Evolutionary conservation across 208 protist species (phyloP).

Genomic region (Leishmania mexicana): DNA sequence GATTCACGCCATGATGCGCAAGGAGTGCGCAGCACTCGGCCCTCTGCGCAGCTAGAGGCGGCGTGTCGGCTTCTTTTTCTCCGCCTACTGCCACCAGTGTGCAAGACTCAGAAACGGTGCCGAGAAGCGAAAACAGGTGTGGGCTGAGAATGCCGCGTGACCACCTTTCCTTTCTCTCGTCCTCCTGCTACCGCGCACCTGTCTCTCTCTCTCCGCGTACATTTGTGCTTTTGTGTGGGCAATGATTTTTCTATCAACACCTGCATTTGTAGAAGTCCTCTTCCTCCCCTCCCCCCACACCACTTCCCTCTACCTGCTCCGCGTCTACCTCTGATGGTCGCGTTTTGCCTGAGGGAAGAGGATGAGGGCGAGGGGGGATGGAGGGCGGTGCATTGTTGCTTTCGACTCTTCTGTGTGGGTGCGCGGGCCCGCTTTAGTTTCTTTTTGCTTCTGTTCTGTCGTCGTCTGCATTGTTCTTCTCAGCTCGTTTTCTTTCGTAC

Average conservation of each 20-base stretch:
- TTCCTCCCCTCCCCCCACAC: background rate
- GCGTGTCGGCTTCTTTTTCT: background rate
- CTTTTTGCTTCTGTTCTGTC: background rate
- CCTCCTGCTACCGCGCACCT: background rate
- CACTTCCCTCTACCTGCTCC: background rate
- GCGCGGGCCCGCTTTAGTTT: background rate
- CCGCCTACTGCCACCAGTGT: background rate
- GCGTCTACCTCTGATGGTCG: background rate
- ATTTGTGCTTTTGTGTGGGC: background rate
- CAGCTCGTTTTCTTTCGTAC: too few relatives aligned
- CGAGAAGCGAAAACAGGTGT: too few relatives aligned
- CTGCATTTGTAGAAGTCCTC: constrained; percentile 1
- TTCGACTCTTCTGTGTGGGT: background rate
- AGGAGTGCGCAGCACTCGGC: constrained; percentile 50
- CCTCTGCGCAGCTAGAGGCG: constrained; percentile 28
- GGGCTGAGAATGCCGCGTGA: background rate
- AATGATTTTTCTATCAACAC: background rate
- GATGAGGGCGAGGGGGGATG: background rate
- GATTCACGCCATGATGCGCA: constrained; percentile 64
- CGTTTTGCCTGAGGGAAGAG: background rate
- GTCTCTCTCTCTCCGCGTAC: background rate
- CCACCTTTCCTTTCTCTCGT: background rate
- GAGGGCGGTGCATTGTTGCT: background rate
- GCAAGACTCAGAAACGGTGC: background rate
- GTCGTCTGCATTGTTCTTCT: background rate